Conservation (phyloP, 2,329 filamentous ascomycete species). For the Triangularia verruculosa region DNA sequence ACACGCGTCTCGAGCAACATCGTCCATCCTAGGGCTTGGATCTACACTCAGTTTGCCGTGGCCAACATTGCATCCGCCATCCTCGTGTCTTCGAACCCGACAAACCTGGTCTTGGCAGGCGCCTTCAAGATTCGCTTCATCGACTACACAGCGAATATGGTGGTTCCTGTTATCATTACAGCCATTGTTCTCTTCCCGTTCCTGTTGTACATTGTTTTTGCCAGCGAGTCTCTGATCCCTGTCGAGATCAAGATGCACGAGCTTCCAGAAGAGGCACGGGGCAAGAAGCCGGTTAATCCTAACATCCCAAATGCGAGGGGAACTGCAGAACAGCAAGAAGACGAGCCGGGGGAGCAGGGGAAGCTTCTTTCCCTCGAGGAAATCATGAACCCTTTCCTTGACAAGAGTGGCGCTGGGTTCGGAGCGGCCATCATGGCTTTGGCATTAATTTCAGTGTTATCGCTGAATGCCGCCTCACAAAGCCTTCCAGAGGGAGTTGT, state of each 20-base stretch:
- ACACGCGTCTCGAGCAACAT: constrained; percentile 73
- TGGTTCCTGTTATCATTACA: constrained; percentile 68
- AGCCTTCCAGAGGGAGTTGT: constrained; percentile 38
- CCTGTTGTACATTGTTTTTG: constrained; percentile 66
- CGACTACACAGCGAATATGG: constrained; percentile 73
- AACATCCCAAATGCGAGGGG: constrained; percentile 66
- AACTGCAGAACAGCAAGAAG: constrained; percentile 50
- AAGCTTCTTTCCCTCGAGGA: constrained; percentile 64
- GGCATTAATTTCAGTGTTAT: constrained; percentile 63
- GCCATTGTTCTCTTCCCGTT: constrained; percentile 67
- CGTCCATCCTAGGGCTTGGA: constrained; percentile 67
- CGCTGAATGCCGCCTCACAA: constrained; percentile 59
- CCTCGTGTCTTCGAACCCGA: constrained; percentile 74
- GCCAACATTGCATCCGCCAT: constrained; percentile 74
- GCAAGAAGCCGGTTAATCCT: constrained; percentile 62
- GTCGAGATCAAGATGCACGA: constrained; percentile 65
- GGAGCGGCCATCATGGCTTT: constrained; percentile 64
- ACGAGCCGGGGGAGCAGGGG: constrained; percentile 46
- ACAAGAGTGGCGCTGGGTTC: constrained; percentile 62
- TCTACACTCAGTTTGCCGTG: constrained; percentile 67
- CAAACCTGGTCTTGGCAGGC: constrained; percentile 70
- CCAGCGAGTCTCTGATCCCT: constrained; percentile 61
- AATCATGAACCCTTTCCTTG: constrained; percentile 72
- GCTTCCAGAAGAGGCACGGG: constrained; percentile 55
- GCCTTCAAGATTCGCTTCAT: constrained; percentile 72